These are phyloP conservation scores for Cucurbita maxima DNA, from an alignment of 306 rosid species.

Conservation along the genomic window DNA sequence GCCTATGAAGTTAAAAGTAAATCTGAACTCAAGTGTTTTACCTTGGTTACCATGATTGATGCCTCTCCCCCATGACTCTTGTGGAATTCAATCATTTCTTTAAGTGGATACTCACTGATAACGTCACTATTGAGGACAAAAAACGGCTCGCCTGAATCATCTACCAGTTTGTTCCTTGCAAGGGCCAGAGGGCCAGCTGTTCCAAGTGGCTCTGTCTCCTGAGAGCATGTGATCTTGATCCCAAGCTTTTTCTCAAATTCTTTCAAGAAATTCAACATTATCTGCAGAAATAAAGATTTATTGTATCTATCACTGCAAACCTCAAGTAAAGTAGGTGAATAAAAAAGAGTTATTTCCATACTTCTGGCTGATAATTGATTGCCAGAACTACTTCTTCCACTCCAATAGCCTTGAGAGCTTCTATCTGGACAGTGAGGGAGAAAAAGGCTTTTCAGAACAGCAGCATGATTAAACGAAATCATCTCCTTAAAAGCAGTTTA, in stretches of 20 bases:
- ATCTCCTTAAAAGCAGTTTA: background rate
- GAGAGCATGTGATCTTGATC: conserved; percentile 95
- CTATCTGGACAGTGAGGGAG: conserved; percentile 40
- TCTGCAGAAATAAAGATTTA: conserved; percentile 34
- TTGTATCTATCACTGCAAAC: conserved; percentile 2
- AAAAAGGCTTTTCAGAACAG: background rate
- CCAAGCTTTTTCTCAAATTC: conserved; percentile 79
- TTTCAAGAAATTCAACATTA: conserved; percentile 93
- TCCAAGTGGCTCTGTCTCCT: conserved; percentile 97
- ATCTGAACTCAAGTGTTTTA: conserved; percentile 11
- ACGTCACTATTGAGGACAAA: conserved; percentile 98
- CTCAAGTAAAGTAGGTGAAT: conserved; percentile 3
- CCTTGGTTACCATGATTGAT: conserved; percentile 98
- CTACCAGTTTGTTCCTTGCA: conserved; percentile 89
- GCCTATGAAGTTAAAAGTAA: background rate
- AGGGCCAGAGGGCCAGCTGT: conserved; percentile 99
- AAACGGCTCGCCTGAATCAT: conserved; percentile 76
- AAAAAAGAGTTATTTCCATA: conserved; percentile 13
- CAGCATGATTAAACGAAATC: background rate
- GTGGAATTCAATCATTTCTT: conserved; percentile 81
- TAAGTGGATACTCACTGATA: conserved; percentile 89
- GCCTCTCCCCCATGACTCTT: conserved; percentile 96
- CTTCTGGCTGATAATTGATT: conserved; percentile 99
- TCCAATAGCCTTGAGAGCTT: conserved; percentile 91
- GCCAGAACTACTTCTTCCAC: conserved; percentile 93